phyloP scores from a whole-genome alignment of 2,329 filamentous ascomycete species.

The Sphaerulina populicola region DNA sequence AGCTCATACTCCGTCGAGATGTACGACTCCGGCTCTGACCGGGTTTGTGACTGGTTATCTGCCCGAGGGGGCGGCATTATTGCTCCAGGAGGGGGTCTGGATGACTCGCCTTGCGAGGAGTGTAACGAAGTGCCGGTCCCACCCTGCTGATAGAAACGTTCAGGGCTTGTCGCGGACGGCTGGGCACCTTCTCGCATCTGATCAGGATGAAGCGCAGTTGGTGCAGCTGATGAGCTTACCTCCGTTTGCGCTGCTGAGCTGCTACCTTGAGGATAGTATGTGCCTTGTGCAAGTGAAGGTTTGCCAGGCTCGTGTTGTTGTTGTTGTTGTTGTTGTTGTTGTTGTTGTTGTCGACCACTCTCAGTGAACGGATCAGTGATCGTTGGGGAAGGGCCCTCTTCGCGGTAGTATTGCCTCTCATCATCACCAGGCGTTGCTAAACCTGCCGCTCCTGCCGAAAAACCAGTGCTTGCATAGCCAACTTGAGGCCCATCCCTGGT shows the following conservation, averaged over 20 bases:
- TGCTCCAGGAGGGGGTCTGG: slow-evolving; percentile 23
- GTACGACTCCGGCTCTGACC: slow-evolving; percentile 29
- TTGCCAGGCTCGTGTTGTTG: slow-evolving; percentile 35
- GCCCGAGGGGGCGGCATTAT: slow-evolving; percentile 29
- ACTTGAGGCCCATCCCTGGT: slow-evolving; percentile 32
- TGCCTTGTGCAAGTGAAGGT: slow-evolving; percentile 16
- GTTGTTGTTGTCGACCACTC: slow-evolving; percentile 32
- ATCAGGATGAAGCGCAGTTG: slow-evolving; percentile 8
- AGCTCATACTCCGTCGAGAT: slow-evolving; percentile 59
- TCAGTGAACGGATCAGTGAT: slow-evolving; percentile 58
- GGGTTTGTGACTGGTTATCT: slow-evolving; percentile 21
- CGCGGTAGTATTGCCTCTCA: slow-evolving; percentile 43
- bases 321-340: too few species aligned
- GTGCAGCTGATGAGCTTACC: slow-evolving; percentile 8
- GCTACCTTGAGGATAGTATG: slow-evolving; percentile 14
- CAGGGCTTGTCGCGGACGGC: slow-evolving; percentile 10
- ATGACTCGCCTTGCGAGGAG: slow-evolving; percentile 21
- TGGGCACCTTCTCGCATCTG: slow-evolving; percentile 9
- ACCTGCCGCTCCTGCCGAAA: slow-evolving; percentile 22
- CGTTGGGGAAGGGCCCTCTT: slow-evolving; percentile 48
- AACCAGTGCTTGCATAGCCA: slow-evolving; percentile 25
- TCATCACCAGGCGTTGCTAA: slow-evolving; percentile 30
- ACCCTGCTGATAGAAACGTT: slow-evolving; percentile 42
- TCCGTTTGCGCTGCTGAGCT: slow-evolving; percentile 12
- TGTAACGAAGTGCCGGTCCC: slow-evolving; percentile 31